Base-by-base conservation (phyloP, 345 rosid genomes). In the Populus simonii region DNA sequence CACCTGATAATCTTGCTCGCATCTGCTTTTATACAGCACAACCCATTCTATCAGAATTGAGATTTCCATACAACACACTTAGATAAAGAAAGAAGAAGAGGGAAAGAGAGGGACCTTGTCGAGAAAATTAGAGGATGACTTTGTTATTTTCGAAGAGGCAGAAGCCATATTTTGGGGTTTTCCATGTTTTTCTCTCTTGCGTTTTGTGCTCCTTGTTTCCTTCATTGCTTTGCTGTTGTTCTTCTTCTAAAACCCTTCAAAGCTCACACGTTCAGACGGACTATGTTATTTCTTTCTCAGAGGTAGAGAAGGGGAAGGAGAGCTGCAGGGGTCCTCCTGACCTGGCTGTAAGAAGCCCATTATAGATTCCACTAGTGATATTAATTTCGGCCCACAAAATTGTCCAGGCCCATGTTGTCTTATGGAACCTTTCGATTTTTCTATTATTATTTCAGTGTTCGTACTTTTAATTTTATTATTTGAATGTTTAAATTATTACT, bases 1-100 rank as follows among this genome's bases (percentile, higher is more conserved):
- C 98, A 18, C 97, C 98, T 0, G 93, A 88, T 53, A 92, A 81
- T 80, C 85, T 88, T 6, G 92, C 96, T 80, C 86, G 86, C 90
- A 93, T 92, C 98, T 95, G 93, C 84, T 71, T 3, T 65, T 47
- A 66, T 73, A 66, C 49, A 59, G 3, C 45, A 45, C 7, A 55
- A 6, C 31, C 25, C 69, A 77, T 51, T 66, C 69, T 75, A 79
- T 43, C 51, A 65, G 57, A 66, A 29, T 3, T 35, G 53, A 45
- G 25, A 66, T 35, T 45, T 45, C 51, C 51, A 45, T 12, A 45
- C 51, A 45, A 13, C 51, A 45, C 51, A 45, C 15, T 55, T 43
- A 22, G 35, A 59, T 47, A 38, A 20, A 4, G 12, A 22, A 39
- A 2, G 1, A 31, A 6, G 5, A 33, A 22, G 23, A 53, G 61